These are phyloP conservation scores for Penicillium paxilli DNA, from an alignment of 495 filamentous ascomycete genomes.

Conservation along the genomic window DNA sequence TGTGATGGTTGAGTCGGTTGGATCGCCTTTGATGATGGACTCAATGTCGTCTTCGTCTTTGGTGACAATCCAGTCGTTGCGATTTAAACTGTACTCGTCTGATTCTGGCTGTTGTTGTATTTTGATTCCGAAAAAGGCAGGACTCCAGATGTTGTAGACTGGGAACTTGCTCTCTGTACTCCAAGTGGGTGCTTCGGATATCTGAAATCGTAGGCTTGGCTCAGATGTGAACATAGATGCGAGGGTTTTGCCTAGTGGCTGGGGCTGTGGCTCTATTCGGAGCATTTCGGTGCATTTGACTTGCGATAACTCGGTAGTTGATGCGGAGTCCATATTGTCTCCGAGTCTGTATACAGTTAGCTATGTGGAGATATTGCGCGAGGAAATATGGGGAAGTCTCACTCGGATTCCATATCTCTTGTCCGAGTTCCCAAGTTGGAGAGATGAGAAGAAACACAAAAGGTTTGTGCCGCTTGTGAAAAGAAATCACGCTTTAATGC, in stretches of 20 bases:
- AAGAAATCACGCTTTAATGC: no score
- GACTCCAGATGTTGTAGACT: not conserved
- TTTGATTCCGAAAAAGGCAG: not conserved
- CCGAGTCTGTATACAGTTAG: not conserved
- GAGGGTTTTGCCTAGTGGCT: not conserved
- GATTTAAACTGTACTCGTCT: not conserved
- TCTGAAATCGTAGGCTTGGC: not conserved
- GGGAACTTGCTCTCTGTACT: not conserved
- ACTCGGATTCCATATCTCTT: not conserved
- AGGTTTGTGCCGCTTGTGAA: no score
- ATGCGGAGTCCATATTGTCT: not conserved
- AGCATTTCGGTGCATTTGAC: not conserved
- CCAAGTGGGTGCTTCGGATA: not conserved
- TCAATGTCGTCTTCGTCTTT: not conserved
- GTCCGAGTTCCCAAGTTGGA: no score
- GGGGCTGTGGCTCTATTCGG: not conserved
- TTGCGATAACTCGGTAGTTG: not conserved
- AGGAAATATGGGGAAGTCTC: not conserved
- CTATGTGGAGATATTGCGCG: not conserved
- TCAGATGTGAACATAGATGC: not conserved
- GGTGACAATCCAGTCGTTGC: not conserved
- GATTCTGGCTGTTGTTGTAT: not conserved
- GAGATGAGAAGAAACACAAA: no score
- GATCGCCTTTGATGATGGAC: not conserved
- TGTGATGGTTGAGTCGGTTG: not conserved